Evolutionary conservation across 2,329 filamentous ascomycete species (phyloP).

Genomic region (Kalaharituber pfeilii): DNA sequence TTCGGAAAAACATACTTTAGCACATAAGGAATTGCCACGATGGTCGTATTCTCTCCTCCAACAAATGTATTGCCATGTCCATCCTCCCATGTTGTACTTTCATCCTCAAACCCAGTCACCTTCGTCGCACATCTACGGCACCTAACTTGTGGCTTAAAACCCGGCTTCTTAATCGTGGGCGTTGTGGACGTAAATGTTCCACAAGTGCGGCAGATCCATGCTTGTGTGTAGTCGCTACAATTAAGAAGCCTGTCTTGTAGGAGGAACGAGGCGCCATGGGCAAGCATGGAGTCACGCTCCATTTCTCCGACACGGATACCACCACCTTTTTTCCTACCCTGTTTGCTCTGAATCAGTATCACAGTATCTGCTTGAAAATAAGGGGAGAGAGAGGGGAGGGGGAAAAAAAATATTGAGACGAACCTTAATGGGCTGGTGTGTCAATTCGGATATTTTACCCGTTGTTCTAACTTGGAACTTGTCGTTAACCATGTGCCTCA

Average conservation of each 20-base stretch:
- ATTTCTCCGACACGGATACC: conserved; percentile 99
- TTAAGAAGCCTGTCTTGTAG: conserved; percentile 92
- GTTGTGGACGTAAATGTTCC: conserved; percentile 83
- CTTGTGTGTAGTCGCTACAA: conserved; percentile 80
- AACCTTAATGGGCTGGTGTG: conserved; percentile 81
- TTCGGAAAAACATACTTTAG: conserved; percentile 41
- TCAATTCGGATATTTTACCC: conserved; percentile 74
- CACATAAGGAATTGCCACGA: conserved; percentile 84
- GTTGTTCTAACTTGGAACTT: conserved; percentile 98
- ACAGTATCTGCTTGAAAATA: no score
- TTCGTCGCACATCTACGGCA: conserved; percentile 60
- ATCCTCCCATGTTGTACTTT: conserved; percentile 81
- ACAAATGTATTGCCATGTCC: conserved; percentile 67
- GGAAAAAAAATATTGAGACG: not conserved
- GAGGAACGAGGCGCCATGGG: conserved; percentile 86
- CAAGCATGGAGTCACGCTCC: conserved; percentile 89
- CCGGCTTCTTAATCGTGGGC: conserved; percentile 53
- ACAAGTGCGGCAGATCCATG: conserved; percentile 77
- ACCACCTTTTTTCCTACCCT: conserved; percentile 77
- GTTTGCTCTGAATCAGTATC: no score
- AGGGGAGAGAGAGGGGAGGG: no score
- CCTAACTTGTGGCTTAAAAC: conserved; percentile 45
- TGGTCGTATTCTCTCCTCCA: conserved; percentile 76
- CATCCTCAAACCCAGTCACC: conserved; percentile 41
- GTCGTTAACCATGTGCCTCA: conserved; percentile 99